Evolutionary conservation across 257 asterid species (phyloP).

Genomic region (Apocynum venetum): DNA sequence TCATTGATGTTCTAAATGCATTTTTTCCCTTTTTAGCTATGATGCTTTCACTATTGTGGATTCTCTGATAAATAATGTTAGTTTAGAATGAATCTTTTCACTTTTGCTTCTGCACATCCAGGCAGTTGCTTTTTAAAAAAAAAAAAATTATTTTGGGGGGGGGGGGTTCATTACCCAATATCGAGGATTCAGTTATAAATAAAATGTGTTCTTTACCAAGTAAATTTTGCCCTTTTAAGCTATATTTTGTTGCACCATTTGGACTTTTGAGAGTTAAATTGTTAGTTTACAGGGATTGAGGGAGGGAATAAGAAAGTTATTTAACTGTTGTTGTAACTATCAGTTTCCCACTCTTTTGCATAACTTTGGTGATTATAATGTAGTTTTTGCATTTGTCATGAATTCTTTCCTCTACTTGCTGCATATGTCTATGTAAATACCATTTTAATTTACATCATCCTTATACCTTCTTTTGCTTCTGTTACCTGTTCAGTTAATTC

Average conservation of each 20-base stretch:
- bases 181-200: too few species aligned
- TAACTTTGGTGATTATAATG: neutral
- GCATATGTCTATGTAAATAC: neutral
- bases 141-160: too few species aligned
- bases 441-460: neutral
- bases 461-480: neutral
- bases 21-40: too few species aligned
- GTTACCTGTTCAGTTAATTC: slow-evolving; percentile 47
- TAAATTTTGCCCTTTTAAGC: too few species aligned
- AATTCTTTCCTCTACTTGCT: neutral
- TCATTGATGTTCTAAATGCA: neutral
- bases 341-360: neutral
- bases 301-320: neutral
- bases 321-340: neutral
- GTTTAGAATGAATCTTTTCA: neutral
- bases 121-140: too few species aligned
- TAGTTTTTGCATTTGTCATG: neutral
- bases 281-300: neutral
- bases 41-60: neutral
- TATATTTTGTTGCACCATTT: too few species aligned
- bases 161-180: neutral
- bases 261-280: too few species aligned
- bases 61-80: too few species aligned
- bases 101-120: too few species aligned
- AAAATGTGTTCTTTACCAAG: too few species aligned